phyloP scores from a whole-genome alignment of 495 filamentous ascomycete genomes.

The Bacidia rubella region DNA sequence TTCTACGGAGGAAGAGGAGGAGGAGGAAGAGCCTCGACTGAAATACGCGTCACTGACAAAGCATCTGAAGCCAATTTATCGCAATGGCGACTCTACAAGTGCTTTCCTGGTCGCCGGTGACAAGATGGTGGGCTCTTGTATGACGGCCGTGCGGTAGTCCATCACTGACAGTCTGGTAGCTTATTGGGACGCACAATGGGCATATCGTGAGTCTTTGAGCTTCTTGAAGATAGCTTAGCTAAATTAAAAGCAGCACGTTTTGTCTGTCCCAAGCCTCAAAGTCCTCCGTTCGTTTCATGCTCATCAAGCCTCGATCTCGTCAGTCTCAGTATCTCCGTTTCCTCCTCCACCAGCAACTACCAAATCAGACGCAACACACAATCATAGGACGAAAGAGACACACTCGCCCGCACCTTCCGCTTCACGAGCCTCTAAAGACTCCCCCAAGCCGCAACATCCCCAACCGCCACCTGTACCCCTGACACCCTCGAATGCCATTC shows the following conservation, averaged over 20 bases:
- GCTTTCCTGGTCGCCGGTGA: constrained; percentile 79
- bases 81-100: constrained; percentile 89
- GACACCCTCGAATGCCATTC: constrained; percentile 71
- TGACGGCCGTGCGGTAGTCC: not conserved
- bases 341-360: constrained; percentile 55
- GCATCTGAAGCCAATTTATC: constrained; percentile 66
- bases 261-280: constrained; percentile 68
- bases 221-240: not conserved
- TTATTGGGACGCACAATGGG: constrained; percentile 91
- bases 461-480: constrained; percentile 42
- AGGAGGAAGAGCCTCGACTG: constrained; percentile 89
- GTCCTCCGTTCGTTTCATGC: constrained; percentile 74
- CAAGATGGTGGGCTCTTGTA: constrained; percentile 62
- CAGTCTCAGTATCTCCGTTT: constrained; percentile 80
- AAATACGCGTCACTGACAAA: constrained; percentile 83
- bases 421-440: constrained; percentile 31
- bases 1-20: constrained; percentile 60
- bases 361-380: constrained; percentile 38
- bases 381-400: constrained; percentile 35
- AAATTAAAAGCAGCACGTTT: constrained; percentile 50
- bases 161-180: constrained; percentile 35
- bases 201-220: constrained; percentile 57
- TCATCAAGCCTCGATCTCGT: constrained; percentile 80
- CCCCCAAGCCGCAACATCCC: constrained; percentile 35
- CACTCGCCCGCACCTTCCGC: constrained; percentile 29